Conservation (phyloP, 129 eudicot genomes). For the Cynara cardunculus region DNA sequence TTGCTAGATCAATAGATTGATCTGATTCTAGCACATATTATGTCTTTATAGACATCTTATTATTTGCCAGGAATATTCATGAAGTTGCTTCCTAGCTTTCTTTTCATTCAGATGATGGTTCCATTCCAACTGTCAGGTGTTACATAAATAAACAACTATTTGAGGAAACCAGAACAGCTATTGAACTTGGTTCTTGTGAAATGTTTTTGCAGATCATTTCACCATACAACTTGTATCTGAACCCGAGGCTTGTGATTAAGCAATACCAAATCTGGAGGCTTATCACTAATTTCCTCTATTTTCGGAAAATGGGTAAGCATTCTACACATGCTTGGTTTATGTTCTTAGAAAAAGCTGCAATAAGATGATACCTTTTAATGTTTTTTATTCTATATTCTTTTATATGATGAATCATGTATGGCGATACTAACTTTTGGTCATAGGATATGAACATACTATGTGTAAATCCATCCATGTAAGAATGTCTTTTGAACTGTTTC, state of each 20-base stretch:
- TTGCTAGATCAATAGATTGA: not conserved
- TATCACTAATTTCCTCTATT: slow-evolving; percentile 75
- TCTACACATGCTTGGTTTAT: not conserved
- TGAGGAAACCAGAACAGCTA: not conserved
- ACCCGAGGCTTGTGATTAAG: slow-evolving; percentile 79
- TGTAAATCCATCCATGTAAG: not conserved
- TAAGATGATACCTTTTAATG: not conserved
- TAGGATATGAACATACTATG: not conserved
- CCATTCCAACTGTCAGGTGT: not conserved
- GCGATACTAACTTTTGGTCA: not conserved
- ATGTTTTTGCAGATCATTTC: slow-evolving; percentile 70
- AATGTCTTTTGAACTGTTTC: not conserved
- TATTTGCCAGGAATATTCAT: not conserved
- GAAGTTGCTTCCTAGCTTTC: not conserved
- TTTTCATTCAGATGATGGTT: not conserved
- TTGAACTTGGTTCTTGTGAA: not conserved
- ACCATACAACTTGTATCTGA: slow-evolving; percentile 68
- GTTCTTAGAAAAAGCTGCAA: not conserved
- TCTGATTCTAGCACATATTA: not conserved
- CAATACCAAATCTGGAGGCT: slow-evolving; percentile 85
- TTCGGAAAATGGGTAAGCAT: slow-evolving; percentile 84
- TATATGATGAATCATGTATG: not conserved
- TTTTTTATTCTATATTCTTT: not conserved
- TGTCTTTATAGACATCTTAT: not conserved
- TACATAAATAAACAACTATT: not conserved